A percentile compares a stretch with the other conserved stretches of the same genome.
These are phyloP conservation scores for Cercospora sp. DNA, from an alignment of 2,329 filamentous ascomycete genomes.

Conservation along the genomic window DNA sequence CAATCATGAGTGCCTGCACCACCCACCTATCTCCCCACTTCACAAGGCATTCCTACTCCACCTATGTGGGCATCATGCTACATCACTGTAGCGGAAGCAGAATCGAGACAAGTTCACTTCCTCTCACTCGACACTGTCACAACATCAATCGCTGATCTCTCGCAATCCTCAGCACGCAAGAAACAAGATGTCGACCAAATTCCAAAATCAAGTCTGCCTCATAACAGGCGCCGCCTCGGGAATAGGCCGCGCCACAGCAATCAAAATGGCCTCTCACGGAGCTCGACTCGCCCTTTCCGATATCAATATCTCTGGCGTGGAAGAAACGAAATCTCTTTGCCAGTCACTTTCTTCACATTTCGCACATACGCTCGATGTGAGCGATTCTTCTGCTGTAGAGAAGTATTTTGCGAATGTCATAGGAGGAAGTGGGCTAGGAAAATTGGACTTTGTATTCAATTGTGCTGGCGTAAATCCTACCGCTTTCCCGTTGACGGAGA, in stretches of 20 bases:
- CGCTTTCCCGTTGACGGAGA: slow-evolving; percentile 38
- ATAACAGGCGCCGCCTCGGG: slow-evolving; percentile 41
- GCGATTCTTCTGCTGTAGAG: slow-evolving; percentile 30
- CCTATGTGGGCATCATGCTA: neutral
- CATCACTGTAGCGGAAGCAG: neutral
- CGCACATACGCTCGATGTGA: slow-evolving; percentile 36
- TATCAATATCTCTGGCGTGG: slow-evolving; percentile 39
- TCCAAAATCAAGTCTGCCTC: slow-evolving; percentile 33
- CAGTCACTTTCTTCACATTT: slow-evolving; percentile 3
- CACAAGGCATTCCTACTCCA: neutral
- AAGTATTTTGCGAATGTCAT: slow-evolving; percentile 29
- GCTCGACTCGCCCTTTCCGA: slow-evolving; percentile 48
- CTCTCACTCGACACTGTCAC: neutral
- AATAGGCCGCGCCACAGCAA: slow-evolving; percentile 47
- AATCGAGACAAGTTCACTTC: neutral
- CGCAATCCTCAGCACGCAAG: neutral
- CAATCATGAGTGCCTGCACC: neutral
- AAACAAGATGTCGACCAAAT: slow-evolving; percentile 18
- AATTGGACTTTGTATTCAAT: slow-evolving; percentile 46
- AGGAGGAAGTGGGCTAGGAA: slow-evolving; percentile 20
- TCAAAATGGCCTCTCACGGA: slow-evolving; percentile 48
- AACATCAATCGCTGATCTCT: neutral
- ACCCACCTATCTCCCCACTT: slow-evolving; percentile 8
- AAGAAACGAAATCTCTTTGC: slow-evolving; percentile 31
- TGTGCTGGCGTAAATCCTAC: slow-evolving; percentile 44